phyloP scores from a whole-genome alignment of 2,329 filamentous ascomycete genomes.

The Colletotrichum lindemuthianum region DNA sequence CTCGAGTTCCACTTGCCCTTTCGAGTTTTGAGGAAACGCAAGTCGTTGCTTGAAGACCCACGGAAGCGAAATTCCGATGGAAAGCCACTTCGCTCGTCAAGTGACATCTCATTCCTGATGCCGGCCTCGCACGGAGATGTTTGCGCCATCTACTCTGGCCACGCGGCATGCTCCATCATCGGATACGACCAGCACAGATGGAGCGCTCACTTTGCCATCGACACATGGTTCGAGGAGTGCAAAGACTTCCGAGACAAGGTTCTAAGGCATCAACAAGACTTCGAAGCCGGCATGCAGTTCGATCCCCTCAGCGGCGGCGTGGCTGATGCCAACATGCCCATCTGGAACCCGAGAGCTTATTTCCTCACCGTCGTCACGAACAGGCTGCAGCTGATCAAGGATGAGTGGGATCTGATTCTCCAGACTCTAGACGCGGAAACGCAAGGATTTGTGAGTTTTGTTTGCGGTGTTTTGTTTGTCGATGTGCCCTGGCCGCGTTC shows the following conservation, averaged over 20 bases:
- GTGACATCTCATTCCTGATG: neutral
- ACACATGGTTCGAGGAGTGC: neutral
- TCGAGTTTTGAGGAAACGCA: neutral
- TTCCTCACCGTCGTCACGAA: neutral
- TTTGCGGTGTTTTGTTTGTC: too few species aligned
- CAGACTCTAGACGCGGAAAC: neutral
- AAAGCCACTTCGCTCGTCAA: neutral
- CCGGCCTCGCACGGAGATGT: neutral
- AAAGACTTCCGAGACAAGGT: neutral
- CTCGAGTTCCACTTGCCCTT: conserved; percentile 9
- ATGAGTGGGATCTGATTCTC: neutral
- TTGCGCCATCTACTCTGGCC: neutral
- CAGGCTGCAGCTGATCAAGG: neutral
- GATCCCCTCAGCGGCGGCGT: neutral
- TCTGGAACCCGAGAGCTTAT: neutral
- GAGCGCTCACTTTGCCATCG: neutral
- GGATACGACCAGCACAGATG: conserved; percentile 4
- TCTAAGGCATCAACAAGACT: neutral
- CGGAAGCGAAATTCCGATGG: neutral
- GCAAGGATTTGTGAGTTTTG: neutral
- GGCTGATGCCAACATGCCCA: neutral
- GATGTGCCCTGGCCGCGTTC: too few species aligned
- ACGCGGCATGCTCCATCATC: neutral
- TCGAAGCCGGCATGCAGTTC: neutral
- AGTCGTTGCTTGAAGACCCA: neutral